Conservation (phyloP, 164 flowering plant genomes). For the Nymphaea colorata region DNA sequence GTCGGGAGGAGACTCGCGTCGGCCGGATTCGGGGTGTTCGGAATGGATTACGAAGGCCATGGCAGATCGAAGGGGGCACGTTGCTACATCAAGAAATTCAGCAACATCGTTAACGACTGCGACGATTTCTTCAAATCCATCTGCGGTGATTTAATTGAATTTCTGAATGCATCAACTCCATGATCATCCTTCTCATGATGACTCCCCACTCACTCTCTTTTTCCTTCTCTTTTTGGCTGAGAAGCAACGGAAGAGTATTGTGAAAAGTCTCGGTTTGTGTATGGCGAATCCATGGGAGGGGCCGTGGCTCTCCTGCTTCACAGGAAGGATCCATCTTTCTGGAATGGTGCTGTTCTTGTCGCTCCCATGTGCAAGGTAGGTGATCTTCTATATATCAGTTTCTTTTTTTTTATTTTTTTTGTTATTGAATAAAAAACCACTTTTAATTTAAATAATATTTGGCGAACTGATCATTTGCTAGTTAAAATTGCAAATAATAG, state of each 20-base stretch:
- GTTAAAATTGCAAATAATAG: too few species aligned
- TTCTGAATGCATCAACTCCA: neutral
- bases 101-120: slow-evolving; percentile 67
- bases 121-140: slow-evolving; percentile 58
- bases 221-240: neutral
- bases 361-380: slow-evolving; percentile 41
- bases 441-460: too few species aligned
- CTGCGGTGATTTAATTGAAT: slow-evolving; percentile 41
- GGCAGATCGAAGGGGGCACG: slow-evolving; percentile 84
- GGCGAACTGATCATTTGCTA: too few species aligned
- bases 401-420: neutral
- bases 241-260: slow-evolving; percentile 10
- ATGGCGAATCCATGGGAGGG: slow-evolving; percentile 24
- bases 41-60: slow-evolving; percentile 92
- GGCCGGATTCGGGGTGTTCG: slow-evolving; percentile 77
- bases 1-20: slow-evolving; percentile 56
- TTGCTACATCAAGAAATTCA: slow-evolving; percentile 81
- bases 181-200: neutral
- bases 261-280: slow-evolving; percentile 11
- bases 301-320: slow-evolving; percentile 13
- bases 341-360: slow-evolving; percentile 20
- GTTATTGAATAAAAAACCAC: too few species aligned
- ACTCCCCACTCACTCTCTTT: neutral
- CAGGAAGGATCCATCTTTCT: slow-evolving; percentile 11
- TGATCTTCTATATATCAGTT: neutral